Conservation (phyloP, 2,329 filamentous ascomycete genomes). For the Sphaerulina vaccinii region DNA sequence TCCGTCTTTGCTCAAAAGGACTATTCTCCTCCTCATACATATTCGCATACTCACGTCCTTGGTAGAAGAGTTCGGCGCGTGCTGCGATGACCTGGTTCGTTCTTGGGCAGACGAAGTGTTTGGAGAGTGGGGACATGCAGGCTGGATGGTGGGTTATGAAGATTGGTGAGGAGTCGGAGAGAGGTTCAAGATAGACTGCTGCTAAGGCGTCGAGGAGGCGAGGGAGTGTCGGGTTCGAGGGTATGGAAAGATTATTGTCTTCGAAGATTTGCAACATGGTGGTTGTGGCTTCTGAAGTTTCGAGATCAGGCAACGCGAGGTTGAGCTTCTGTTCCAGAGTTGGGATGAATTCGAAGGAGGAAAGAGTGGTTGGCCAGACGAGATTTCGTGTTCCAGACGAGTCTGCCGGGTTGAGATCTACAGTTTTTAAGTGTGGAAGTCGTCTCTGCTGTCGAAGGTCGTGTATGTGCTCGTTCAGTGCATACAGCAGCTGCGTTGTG, state of each 20-base stretch:
- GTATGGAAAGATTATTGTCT: conserved; percentile 50
- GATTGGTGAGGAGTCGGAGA: conserved; percentile 69
- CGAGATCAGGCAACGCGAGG: conserved; percentile 54
- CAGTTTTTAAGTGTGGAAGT: background rate
- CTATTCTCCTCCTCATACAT: conserved; percentile 99
- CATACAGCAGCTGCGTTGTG: conserved; percentile 68
- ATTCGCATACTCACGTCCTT: conserved; percentile 81
- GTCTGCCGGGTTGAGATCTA: conserved; percentile 1
- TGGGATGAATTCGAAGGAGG: conserved; percentile 75
- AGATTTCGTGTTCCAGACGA: background rate
- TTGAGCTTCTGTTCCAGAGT: conserved; percentile 69
- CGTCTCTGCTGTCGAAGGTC: background rate
- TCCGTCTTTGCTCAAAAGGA: conserved; percentile 78
- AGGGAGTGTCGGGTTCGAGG: conserved; percentile 57
- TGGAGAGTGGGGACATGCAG: conserved; percentile 86
- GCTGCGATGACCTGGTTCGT: conserved; percentile 56
- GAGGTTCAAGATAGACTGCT: conserved; percentile 72
- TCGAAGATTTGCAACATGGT: conserved; percentile 59
- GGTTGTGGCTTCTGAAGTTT: conserved; percentile 53
- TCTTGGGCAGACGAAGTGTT: conserved; percentile 71
- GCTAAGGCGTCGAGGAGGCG: conserved; percentile 81
- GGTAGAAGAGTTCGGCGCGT: conserved; percentile 41
- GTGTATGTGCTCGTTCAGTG: conserved; percentile 6
- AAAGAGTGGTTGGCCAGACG: conserved; percentile 4
- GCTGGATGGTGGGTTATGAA: conserved; percentile 90